Conservation (phyloP, 2,329 filamentous ascomycete species). For the Alternaria sp. region DNA sequence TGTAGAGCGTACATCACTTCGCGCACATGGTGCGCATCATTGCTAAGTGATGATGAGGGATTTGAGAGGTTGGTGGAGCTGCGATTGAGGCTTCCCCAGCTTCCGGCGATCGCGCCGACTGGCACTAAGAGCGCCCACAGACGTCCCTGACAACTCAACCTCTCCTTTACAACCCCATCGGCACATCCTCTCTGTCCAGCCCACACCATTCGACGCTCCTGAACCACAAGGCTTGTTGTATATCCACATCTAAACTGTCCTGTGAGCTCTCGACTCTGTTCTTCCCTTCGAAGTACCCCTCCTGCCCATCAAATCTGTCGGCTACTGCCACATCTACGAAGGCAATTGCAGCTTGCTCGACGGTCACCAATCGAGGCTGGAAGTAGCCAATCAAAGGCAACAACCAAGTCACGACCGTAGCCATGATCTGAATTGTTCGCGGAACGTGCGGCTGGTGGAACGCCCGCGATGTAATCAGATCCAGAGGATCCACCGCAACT, state of each 20-base stretch:
- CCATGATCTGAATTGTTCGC: constrained; percentile 24
- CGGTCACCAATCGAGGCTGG: constrained; percentile 41
- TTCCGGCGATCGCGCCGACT: not conserved
- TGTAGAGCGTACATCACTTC: not conserved
- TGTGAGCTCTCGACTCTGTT: constrained; percentile 39
- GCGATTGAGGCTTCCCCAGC: not conserved
- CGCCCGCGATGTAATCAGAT: constrained; percentile 45
- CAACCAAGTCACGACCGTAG: constrained; percentile 36
- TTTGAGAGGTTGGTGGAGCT: not conserved
- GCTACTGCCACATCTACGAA: constrained; percentile 37
- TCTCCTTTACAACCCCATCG: constrained; percentile 9
- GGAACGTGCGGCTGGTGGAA: constrained; percentile 45
- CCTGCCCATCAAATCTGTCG: constrained; percentile 34
- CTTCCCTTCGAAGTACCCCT: constrained; percentile 46
- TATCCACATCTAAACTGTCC: constrained; percentile 37
- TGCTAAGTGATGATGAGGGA: not conserved
- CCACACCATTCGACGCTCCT: constrained; percentile 44
- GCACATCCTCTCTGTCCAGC: constrained; percentile 11
- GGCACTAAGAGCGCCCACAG: not conserved
- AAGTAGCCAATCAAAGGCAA: constrained; percentile 33
- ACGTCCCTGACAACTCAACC: not conserved
- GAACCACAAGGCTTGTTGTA: constrained; percentile 44
- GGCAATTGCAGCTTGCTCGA: constrained; percentile 38
- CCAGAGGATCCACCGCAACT: constrained; percentile 46
- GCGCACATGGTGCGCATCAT: not conserved